Evolutionary conservation across 495 filamentous ascomycete species (phyloP).

Genomic region (Talaromyces thailandensis): DNA sequence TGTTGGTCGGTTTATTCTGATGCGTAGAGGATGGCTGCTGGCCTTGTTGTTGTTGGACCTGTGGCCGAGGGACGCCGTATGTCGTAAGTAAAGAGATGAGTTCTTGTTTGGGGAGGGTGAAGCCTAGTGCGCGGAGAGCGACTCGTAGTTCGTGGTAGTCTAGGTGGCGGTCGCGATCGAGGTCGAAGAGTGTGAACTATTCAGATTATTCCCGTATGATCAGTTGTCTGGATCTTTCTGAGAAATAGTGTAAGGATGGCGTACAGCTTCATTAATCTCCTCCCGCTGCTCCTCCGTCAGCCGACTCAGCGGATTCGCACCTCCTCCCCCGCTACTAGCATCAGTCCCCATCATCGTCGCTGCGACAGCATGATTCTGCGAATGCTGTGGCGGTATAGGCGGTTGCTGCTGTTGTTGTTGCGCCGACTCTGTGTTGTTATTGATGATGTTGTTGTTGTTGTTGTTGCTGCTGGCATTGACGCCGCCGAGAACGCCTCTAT

Average conservation of each 20-base stretch:
- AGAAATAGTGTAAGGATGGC: not conserved
- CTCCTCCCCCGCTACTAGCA: constrained; percentile 10
- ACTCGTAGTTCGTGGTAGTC: constrained; percentile 98
- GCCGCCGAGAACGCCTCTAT: constrained; percentile 18
- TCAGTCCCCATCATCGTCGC: constrained; percentile 9
- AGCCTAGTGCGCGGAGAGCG: constrained; percentile 91
- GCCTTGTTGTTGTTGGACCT: constrained; percentile 29
- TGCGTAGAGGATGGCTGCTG: not conserved
- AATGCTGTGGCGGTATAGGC: constrained; percentile 16
- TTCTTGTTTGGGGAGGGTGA: constrained; percentile 78
- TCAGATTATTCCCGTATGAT: constrained; percentile 49
- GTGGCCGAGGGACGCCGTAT: constrained; percentile 54
- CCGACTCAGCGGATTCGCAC: constrained; percentile 36
- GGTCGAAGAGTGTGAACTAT: constrained; percentile 93
- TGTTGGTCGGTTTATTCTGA: constrained; percentile 4
- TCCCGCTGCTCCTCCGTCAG: constrained; percentile 81
- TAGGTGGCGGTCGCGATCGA: constrained; percentile 87
- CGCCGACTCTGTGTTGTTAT: no score
- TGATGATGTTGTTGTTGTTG: constrained; percentile 20
- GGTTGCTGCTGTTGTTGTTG: constrained; percentile 16
- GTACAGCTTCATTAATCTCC: constrained; percentile 80
- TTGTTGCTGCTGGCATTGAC: constrained; percentile 1
- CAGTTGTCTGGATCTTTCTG: constrained; percentile 8
- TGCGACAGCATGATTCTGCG: constrained; percentile 22
- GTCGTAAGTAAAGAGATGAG: constrained; percentile 66